Base-by-base conservation (phyloP, 2,329 filamentous ascomycete species). In the Ceratocystis eucalypticola region DNA sequence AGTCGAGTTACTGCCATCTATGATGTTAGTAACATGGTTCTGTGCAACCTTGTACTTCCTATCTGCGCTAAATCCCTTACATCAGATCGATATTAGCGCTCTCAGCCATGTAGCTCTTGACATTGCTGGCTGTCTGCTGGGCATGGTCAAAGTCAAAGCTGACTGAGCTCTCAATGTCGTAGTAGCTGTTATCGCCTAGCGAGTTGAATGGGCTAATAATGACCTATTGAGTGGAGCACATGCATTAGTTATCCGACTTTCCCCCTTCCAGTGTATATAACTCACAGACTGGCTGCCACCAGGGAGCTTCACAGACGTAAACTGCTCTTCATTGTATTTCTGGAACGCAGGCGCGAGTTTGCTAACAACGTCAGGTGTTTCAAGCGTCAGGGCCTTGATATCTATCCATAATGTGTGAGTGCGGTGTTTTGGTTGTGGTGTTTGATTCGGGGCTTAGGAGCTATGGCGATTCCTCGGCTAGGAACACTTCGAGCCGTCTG, bases 301-400 rank as follows among this genome's bases (percentile, higher is more conserved):
- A 0, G 93, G 93, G 66, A 99, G 84, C 81, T 95, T 96, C 69
- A 90, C 87, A 17, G 91, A 91, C 62, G 86, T 79, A 75, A 96
- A 88, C 77, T 99, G 94, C 76, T 92, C 88, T 77, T 99, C 93
- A 72, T 97, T 96, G 82, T 99, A 97, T 77, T 88, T 91, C 77
- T 92, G 82, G 75, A 96, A 95, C 0, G 94, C 91, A 0, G 91
- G 89, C 5, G 82, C 83, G 65, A 96, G 87, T 70, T 88, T 85
- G 68, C 84, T 78, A 66, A 92, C 78, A 69, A 94, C 79, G 66
- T 82, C 79, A 46, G 86, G 83, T 53, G 85, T 84, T 71, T 88
- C 84, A 69, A 84, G 79, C 20, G 91, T 91, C 55, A 99, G 82
- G 63, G 85, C 82, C 77, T 96, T 96, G 80, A 99, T 95, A 75